Base-by-base conservation (phyloP, 306 rosid species). In the Malus domestica region DNA sequence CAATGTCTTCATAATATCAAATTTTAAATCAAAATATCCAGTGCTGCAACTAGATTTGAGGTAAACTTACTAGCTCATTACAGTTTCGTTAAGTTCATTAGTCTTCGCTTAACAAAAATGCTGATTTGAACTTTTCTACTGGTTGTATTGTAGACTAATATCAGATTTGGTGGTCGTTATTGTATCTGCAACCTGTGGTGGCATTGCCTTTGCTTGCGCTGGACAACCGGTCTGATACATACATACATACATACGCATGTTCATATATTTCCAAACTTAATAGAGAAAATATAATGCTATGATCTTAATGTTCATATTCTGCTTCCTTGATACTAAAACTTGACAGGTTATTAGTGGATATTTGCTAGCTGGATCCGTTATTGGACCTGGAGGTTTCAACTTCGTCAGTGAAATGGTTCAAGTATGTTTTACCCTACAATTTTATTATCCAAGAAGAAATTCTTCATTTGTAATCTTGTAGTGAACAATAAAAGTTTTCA, bases 361-460 rank as follows among this genome's bases (percentile, higher is more conserved):
- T 68, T 83, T 86, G 77, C 78, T 86, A 33, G 87, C 89, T n/a
- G 89, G 89, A 45, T 86, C 89, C 27, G 66, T 83, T 55, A 83
- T 86, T 75, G 89, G 89, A 64, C 89, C 89, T 75, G 89, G 89
- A 58, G 87, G 89, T 14, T 86, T 86, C 46, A 83, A 72, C 73
- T 86, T 86, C 35, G 81, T 86, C 75, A 83, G 89, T 83, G 89
- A 86, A 83, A 86, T 86, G 89, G 89, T 86, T 76, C 89, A 86
- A 68, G 89, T 86, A 86, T 70, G 86, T 74, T 70, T 46, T 42
- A 73, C 46, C 22, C 8, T 49, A 30, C 52, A 71, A 58, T 19
- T 68, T 71, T 58, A 32, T 60, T 51, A 20, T 63, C 59, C 32
- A 76, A 44, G 29, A 67, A 58, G 23, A 38, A 11, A 16, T 42